Conservation (phyloP, 1,139 yeast species). For the Meyerozyma elateridarum region DNA sequence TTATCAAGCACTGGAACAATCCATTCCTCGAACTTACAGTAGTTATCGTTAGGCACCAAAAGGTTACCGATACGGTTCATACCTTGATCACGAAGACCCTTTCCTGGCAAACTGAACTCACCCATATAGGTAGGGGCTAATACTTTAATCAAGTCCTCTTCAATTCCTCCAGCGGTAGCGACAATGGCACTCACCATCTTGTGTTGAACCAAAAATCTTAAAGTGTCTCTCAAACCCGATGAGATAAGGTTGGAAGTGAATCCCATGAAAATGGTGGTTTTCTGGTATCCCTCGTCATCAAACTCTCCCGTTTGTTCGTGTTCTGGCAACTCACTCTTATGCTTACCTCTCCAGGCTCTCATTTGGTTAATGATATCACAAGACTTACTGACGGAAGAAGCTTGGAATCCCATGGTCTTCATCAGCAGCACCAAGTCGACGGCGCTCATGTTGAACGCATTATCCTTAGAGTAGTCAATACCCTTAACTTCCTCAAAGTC, state of each 20-base stretch:
- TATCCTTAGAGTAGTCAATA: constrained; percentile 76
- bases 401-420: constrained; percentile 98
- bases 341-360: constrained; percentile 89
- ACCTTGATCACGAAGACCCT: constrained; percentile 84
- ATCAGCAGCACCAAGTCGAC: constrained; percentile 72
- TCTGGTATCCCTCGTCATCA: constrained; percentile 78
- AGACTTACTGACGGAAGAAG: constrained; percentile 76
- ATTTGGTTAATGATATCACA: constrained; percentile 88
- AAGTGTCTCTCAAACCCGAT: constrained; percentile 88
- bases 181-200: constrained; percentile 94
- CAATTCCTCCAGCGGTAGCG: constrained; percentile 96
- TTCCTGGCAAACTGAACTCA: constrained; percentile 78
- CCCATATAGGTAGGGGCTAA: constrained; percentile 95
- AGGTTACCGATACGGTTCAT: constrained; percentile 96
- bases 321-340: constrained; percentile 57
- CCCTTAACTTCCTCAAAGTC: constrained; percentile 76
- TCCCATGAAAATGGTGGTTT: constrained; percentile 89
- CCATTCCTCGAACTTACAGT: constrained; percentile 98
- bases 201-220: constrained; percentile 84
- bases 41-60: constrained; percentile 95
- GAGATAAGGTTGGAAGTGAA: constrained; percentile 96
- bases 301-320: constrained; percentile 70
- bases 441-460: constrained; percentile 69
- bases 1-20: constrained; percentile 87
- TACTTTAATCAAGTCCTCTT: constrained; percentile 93